Evolutionary conservation across 768 basidiomycete species (phyloP).

Genomic region (Boletellus ananas): DNA sequence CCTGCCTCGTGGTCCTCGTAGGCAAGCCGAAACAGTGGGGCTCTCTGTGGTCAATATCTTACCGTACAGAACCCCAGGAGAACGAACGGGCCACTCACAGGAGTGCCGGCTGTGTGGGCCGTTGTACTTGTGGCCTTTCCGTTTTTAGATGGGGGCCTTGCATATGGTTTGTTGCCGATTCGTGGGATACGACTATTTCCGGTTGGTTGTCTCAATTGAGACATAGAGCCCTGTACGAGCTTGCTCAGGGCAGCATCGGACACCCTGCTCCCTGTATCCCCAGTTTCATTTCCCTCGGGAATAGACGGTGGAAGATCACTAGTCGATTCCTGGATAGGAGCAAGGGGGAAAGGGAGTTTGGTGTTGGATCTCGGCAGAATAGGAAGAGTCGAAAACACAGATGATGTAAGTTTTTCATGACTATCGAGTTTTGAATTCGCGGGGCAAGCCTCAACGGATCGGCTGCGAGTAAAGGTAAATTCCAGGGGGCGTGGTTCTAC

Average conservation of each 20-base stretch:
- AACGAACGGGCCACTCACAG: constrained; percentile 15
- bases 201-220: constrained; percentile 45
- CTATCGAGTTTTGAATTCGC: constrained; percentile 4
- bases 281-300: constrained; percentile 30
- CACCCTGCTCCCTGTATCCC: constrained; percentile 1
- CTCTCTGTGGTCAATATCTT: constrained; percentile 5
- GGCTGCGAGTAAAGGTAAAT: constrained; percentile 20
- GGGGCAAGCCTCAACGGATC: constrained; percentile 27
- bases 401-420: constrained; percentile 15
- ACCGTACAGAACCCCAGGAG: neutral
- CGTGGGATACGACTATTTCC: constrained; percentile 59
- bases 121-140: constrained; percentile 6
- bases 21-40: constrained; percentile 8
- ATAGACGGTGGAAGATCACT: constrained; percentile 27
- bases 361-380: constrained; percentile 3
- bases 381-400: constrained; percentile 18
- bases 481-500: constrained; percentile 31
- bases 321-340: constrained; percentile 17
- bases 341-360: constrained; percentile 30
- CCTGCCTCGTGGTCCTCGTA: constrained; percentile 7
- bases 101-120: constrained; percentile 1
- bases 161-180: constrained; percentile 56
- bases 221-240: constrained; percentile 33
- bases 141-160: constrained; percentile 32
- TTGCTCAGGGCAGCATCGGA: constrained; percentile 14